Conservation (phyloP, 2,329 filamentous ascomycete species). For the Penicillium sp. region DNA sequence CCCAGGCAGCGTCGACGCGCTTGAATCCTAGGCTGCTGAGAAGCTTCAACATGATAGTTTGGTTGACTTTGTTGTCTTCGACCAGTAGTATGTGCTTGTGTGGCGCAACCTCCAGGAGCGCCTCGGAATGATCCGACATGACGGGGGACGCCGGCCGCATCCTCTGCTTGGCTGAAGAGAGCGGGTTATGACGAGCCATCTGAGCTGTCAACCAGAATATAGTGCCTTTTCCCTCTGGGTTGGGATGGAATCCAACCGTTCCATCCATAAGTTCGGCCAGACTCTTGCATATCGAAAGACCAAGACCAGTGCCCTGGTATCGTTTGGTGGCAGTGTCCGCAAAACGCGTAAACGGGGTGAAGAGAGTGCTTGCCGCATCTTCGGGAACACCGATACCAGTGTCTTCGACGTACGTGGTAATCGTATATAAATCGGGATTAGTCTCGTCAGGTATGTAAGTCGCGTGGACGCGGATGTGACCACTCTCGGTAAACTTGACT, state of each 20-base stretch:
- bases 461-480: constrained; percentile 48
- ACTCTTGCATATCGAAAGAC: constrained; percentile 56
- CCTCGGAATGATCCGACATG: constrained; percentile 20
- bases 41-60: constrained; percentile 41
- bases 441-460: constrained; percentile 43
- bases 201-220: constrained; percentile 52
- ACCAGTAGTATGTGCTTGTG: constrained; percentile 43
- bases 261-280: constrained; percentile 57
- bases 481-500: constrained; percentile 59
- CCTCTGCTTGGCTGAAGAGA: constrained; percentile 29
- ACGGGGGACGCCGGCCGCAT: constrained; percentile 10
- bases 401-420: constrained; percentile 54
- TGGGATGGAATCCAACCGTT: constrained; percentile 45
- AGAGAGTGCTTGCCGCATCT: constrained; percentile 47
- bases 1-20: constrained; percentile 42
- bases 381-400: constrained; percentile 54
- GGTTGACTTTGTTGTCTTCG: constrained; percentile 45
- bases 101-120: constrained; percentile 39
- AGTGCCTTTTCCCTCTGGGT: constrained; percentile 48
- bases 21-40: constrained; percentile 42
- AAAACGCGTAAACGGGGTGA: constrained; percentile 56
- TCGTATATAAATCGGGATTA: constrained; percentile 38
- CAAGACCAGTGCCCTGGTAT: constrained; percentile 56
- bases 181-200: constrained; percentile 39
- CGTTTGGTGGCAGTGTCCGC: constrained; percentile 52